Evolutionary conservation across 495 filamentous ascomycete species (phyloP).

Genomic region (Halenospora varia): DNA sequence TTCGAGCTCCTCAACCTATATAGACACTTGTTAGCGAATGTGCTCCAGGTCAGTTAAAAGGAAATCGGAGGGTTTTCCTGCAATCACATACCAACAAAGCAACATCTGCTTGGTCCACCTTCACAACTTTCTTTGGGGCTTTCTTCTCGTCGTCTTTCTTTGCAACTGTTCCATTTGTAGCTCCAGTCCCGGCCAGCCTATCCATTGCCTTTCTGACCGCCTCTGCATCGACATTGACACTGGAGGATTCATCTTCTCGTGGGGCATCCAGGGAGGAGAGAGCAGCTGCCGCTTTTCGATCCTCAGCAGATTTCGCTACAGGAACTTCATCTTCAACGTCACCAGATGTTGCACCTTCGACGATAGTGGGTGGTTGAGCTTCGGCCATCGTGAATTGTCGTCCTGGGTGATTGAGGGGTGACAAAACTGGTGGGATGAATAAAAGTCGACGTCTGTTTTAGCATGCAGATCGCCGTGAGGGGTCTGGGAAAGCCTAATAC

Average conservation of each 20-base stretch:
- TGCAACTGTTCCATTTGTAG: conserved; percentile 28
- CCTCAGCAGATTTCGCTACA: conserved; percentile 70
- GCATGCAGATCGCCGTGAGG: too few species aligned
- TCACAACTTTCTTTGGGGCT: conserved; percentile 55
- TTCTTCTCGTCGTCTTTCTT: conserved; percentile 33
- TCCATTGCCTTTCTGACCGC: conserved; percentile 83
- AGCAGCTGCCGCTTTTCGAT: conserved; percentile 86
- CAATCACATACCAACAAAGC: conserved; percentile 52
- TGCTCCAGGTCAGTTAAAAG: not conserved
- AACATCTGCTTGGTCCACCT: conserved; percentile 65
- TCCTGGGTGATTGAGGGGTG: not conserved
- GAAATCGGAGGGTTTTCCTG: not conserved
- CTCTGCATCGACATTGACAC: conserved; percentile 65
- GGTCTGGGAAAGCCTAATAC: too few species aligned
- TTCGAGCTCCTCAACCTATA: conserved; percentile 76
- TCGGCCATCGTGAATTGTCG: conserved; percentile 46
- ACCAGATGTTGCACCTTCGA: conserved; percentile 54
- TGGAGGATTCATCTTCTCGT: conserved; percentile 49
- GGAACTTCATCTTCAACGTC: conserved; percentile 57
- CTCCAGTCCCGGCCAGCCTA: conserved; percentile 45
- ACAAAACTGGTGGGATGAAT: not conserved
- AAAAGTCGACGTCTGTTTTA: not conserved
- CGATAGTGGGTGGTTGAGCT: conserved; percentile 49
- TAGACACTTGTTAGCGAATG: conserved; percentile 8
- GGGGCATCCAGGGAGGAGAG: conserved; percentile 68